Conservation (phyloP, 129 eudicot genomes). For the Artemisia tridentata region DNA sequence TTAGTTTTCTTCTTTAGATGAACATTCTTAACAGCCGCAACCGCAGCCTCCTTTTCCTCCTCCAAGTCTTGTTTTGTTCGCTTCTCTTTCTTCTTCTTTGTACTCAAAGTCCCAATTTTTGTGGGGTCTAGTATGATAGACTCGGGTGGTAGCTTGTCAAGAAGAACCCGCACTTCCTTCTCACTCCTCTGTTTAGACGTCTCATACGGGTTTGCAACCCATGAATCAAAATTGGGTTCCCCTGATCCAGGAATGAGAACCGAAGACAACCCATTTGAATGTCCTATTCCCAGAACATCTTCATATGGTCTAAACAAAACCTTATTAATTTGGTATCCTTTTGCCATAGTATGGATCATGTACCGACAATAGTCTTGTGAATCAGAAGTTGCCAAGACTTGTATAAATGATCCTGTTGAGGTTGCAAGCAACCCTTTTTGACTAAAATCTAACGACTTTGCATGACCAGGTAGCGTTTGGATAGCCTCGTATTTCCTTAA, state of each 20-base stretch:
- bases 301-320: slow-evolving; percentile 71
- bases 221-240: slow-evolving; percentile 88
- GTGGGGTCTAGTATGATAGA: slow-evolving; percentile 86
- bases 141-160: slow-evolving; percentile 92
- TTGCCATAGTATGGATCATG: slow-evolving; percentile 72
- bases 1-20: slow-evolving; percentile 71
- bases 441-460: slow-evolving; percentile 66
- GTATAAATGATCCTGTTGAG: slow-evolving; percentile 61
- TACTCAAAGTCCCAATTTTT: slow-evolving; percentile 67
- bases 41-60: slow-evolving; percentile 71
- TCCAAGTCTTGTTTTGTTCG: slow-evolving; percentile 51
- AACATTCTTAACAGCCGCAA: slow-evolving; percentile 53
- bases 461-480: slow-evolving; percentile 55
- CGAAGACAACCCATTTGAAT: slow-evolving; percentile 79
- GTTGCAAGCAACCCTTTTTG: slow-evolving; percentile 79
- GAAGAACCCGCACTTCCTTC: slow-evolving; percentile 76
- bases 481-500: slow-evolving; percentile 63
- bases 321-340: slow-evolving; percentile 68
- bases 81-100: slow-evolving; percentile 50
- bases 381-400: slow-evolving; percentile 47
- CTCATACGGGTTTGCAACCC: slow-evolving; percentile 93
- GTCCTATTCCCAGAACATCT: slow-evolving; percentile 82
- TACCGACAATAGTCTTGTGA: slow-evolving; percentile 55
- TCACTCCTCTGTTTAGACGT: slow-evolving; percentile 78
- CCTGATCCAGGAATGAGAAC: slow-evolving; percentile 89